Base-by-base conservation (phyloP, 2,329 filamentous ascomycete genomes). In the Colletotrichum euphorbiae region DNA sequence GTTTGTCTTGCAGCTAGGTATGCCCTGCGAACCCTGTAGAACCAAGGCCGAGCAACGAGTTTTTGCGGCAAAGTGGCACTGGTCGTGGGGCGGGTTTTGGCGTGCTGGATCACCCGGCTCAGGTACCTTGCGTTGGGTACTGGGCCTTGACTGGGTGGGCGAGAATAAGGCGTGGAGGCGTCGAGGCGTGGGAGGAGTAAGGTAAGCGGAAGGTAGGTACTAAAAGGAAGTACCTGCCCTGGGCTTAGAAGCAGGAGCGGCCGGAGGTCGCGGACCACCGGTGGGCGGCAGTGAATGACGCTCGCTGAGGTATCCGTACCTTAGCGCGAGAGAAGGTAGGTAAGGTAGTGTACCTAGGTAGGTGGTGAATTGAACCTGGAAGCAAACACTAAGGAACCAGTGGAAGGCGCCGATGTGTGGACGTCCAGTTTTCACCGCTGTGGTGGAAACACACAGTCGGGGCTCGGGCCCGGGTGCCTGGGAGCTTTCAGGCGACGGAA, bases 221-320 rank as follows among this genome's bases (percentile, higher is more conserved):
- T 13, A 15, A 9, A 51, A 28, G 12, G 24, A 24, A n/a, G 28
- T 28, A 28, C 46, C n/a, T 51, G 46, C 12, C 36, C 36, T 28
- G 46, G 48, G 24, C 28, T 28, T 24, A 24, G 24, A 24, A 21
- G 46, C 12, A 19, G 50, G 50, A 54, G 31, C 33, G 45, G n/a
- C 57, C 45, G 57, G 57, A 60, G 56, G 43, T 60, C 50, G 57
- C 57, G 57, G 57, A 60, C 57, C 43, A 60, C 57, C 43, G 57
- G 21, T 28, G 17, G 57, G 45, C 45, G 43, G 45, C 21, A 40
- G 21, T n/a, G 36, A 36, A 15, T 43, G 46, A 11, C 43, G 33
- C 43, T 38, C 28, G 33, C 19, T 24, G 13, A 9, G 21, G 12
- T 28, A n/a, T n/a, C n/a, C n/a, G n/a, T n/a, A 31, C 17, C 40